These are phyloP conservation scores for Microbotryum silenes-acaulis DNA, from an alignment of 1,284 basidiomycete species.

Conservation along the genomic window DNA sequence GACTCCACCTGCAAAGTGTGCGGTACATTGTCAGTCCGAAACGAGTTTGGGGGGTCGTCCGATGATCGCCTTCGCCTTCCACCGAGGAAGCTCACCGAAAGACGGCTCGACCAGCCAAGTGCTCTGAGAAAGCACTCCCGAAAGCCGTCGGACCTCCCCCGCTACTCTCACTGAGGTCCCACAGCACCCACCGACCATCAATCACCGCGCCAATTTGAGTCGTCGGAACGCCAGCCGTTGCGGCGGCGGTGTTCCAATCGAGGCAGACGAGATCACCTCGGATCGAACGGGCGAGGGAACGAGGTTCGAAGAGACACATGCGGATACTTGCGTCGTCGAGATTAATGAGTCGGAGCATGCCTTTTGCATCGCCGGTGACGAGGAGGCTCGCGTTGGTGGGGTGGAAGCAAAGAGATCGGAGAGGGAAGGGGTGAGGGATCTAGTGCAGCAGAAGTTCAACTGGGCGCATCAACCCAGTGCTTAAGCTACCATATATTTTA, in stretches of 20 bases:
- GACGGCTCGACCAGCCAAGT: not conserved
- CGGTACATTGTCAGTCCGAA: too few species aligned
- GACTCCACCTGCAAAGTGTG: not conserved
- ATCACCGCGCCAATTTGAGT: not conserved
- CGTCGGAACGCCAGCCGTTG: not conserved
- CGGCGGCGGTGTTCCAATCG: too few species aligned
- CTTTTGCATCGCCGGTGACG: not conserved
- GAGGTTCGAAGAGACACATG: not conserved
- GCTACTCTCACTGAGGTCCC: not conserved
- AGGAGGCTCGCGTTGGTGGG: not conserved
- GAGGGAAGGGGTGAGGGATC: constrained; percentile 2
- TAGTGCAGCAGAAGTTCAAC: not conserved
- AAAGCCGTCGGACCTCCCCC: not conserved
- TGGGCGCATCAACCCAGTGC: not conserved
- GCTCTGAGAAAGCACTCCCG: not conserved
- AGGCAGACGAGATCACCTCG: too few species aligned
- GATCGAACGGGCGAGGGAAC: too few species aligned
- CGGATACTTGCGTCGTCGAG: not conserved
- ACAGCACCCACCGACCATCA: not conserved
- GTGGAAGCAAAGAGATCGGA: constrained; percentile 1
- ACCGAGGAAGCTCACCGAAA: not conserved
- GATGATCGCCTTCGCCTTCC: too few species aligned
- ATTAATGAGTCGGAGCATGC: not conserved
- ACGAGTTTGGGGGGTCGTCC: too few species aligned
- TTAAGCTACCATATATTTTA: not conserved